Percentiles rank a stretch among this genome's conserved stretches.
Conservation (phyloP, 768 basidiomycete genomes). For the Lactarius deliciosus region DNA sequence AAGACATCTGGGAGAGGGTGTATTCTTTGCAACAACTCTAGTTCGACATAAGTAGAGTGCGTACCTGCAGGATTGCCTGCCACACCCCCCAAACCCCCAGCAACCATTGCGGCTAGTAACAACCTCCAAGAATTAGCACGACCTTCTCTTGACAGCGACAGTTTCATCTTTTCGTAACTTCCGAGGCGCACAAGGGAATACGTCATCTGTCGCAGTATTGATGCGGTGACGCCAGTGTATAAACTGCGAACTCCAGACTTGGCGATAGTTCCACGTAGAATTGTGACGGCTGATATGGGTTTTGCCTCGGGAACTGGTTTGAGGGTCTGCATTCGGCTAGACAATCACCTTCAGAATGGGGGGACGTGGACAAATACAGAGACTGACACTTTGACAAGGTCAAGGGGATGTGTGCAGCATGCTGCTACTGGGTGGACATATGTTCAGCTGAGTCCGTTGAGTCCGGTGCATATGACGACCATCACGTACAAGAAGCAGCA, state of each 20-base stretch:
- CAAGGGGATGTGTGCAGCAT: slow-evolving; percentile 77
- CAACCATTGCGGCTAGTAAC: slow-evolving; percentile 62
- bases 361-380: slow-evolving; percentile 32
- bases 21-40: neutral
- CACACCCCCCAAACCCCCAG: slow-evolving; percentile 80
- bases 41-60: slow-evolving; percentile 26
- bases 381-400: slow-evolving; percentile 77
- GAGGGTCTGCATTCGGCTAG: slow-evolving; percentile 81
- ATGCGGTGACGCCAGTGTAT: slow-evolving; percentile 80
- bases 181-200: slow-evolving; percentile 87
- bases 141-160: slow-evolving; percentile 48
- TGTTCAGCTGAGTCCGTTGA: slow-evolving; percentile 3
- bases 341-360: neutral
- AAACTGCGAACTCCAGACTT: slow-evolving; percentile 71
- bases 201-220: slow-evolving; percentile 85
- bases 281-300: slow-evolving; percentile 62
- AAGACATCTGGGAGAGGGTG: slow-evolving; percentile 52
- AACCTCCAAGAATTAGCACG: slow-evolving; percentile 55
- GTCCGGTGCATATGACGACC: neutral
- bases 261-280: slow-evolving; percentile 62
- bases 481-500: slow-evolving; percentile 38
- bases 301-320: slow-evolving; percentile 44
- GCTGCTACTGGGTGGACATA: slow-evolving; percentile 62
- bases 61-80: slow-evolving; percentile 82
- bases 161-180: slow-evolving; percentile 76